Evolutionary conservation across 2,329 filamentous ascomycete species (phyloP).

Genomic region (Venturiaceae sp.): DNA sequence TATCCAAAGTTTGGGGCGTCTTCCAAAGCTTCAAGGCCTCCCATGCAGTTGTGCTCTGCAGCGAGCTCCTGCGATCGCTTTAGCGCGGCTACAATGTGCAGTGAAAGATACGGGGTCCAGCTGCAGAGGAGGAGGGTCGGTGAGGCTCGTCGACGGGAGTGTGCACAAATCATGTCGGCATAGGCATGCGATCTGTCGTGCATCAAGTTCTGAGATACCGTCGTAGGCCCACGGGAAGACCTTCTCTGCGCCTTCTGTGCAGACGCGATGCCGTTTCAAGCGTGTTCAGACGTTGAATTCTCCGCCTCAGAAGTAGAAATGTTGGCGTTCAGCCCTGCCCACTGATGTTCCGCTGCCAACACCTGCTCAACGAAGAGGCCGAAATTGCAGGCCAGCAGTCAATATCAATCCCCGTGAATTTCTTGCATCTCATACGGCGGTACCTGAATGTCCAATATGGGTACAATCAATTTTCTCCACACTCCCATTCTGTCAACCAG

Average conservation of each 20-base stretch:
- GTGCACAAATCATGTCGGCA: background rate
- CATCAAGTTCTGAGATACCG: background rate
- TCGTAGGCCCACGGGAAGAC: background rate
- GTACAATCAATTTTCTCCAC: constrained; percentile 3
- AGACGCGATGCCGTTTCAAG: background rate
- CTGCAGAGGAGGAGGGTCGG: no score
- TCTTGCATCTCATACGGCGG: background rate
- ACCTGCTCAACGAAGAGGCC: background rate
- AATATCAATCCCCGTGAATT: background rate
- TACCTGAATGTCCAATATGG: constrained; percentile 3
- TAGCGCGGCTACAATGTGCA: background rate
- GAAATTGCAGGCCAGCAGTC: background rate
- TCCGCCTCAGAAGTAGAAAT: background rate
- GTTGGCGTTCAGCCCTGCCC: background rate
- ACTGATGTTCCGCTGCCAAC: background rate
- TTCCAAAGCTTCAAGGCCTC: background rate
- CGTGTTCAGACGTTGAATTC: background rate
- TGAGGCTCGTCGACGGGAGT: background rate
- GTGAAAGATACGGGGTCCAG: background rate
- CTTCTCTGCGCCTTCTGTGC: background rate
- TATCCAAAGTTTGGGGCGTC: background rate
- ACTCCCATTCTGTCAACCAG: background rate
- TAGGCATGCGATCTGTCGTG: background rate
- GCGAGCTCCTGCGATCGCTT: background rate
- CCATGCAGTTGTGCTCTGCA: background rate